Evolutionary conservation across 768 basidiomycete species (phyloP).

Genomic region (Lactarius hengduanensis): DNA sequence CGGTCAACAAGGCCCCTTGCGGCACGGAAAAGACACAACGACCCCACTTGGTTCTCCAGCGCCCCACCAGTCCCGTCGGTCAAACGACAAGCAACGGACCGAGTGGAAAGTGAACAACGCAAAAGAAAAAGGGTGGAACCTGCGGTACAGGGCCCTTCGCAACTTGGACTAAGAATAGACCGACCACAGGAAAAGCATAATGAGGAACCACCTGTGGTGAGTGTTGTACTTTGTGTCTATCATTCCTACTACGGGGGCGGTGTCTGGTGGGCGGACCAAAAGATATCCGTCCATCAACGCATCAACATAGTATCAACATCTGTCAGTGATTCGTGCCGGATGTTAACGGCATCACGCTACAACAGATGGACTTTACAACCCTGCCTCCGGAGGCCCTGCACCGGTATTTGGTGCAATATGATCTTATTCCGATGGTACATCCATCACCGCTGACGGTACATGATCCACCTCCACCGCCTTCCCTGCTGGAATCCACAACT

Average conservation of each 20-base stretch:
- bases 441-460: slow-evolving; percentile 66
- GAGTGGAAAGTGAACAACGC: slow-evolving; percentile 70
- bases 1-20: slow-evolving; percentile 20
- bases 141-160: slow-evolving; percentile 27
- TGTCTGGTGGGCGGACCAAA: background rate
- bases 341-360: slow-evolving; percentile 24
- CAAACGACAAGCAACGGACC: slow-evolving; percentile 65
- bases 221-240: slow-evolving; percentile 8
- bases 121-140: slow-evolving; percentile 69
- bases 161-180: slow-evolving; percentile 20
- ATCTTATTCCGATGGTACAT: slow-evolving; percentile 66
- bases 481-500: slow-evolving; percentile 49
- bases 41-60: slow-evolving; percentile 62
- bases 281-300: background rate
- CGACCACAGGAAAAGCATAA: slow-evolving; percentile 29
- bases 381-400: slow-evolving; percentile 65
- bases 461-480: slow-evolving; percentile 68
- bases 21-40: slow-evolving; percentile 37
- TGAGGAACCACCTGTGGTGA: slow-evolving; percentile 21
- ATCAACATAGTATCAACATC: slow-evolving; percentile 20
- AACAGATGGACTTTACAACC: slow-evolving; percentile 72
- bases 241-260: background rate
- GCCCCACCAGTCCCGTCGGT: slow-evolving; percentile 30
- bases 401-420: slow-evolving; percentile 70
- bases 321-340: slow-evolving; percentile 1